Conservation (phyloP, 176 grass and related monocot species). For the Zoysia japonica region DNA sequence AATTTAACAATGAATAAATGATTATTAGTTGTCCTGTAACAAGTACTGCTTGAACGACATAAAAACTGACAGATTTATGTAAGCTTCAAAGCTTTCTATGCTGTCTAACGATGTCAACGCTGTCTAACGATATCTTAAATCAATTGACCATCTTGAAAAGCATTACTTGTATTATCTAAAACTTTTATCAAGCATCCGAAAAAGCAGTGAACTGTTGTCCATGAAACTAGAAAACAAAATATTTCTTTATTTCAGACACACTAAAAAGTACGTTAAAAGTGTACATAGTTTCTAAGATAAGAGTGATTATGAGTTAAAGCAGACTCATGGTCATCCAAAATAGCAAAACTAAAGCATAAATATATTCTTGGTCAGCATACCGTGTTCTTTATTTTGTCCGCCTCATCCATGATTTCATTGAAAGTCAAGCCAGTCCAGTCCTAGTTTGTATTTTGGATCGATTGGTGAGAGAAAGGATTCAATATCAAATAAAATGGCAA, state of each 20-base stretch:
- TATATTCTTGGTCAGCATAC: constrained; percentile 47
- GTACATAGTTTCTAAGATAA: constrained; percentile 13
- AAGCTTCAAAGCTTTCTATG: constrained; percentile 14
- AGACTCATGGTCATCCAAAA: background rate
- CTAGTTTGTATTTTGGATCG: constrained; percentile 47
- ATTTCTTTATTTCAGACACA: background rate
- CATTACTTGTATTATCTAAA: constrained; percentile 18
- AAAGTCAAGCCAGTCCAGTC: constrained; percentile 98
- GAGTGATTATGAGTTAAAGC: background rate
- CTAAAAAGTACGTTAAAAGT: constrained; percentile 5
- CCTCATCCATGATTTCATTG: constrained; percentile 93
- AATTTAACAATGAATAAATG: constrained; percentile 11
- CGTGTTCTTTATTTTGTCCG: constrained; percentile 86
- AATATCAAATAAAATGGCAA: background rate
- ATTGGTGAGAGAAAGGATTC: constrained; percentile 12
- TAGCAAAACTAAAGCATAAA: constrained; percentile 34
- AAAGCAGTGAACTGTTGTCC: constrained; percentile 8
- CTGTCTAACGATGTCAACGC: background rate
- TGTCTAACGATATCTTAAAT: constrained; percentile 24
- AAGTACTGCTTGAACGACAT: constrained; percentile 4
- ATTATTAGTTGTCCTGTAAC: constrained; percentile 19
- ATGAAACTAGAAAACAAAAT: background rate
- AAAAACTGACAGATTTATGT: background rate
- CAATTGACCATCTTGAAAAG: constrained; percentile 24
- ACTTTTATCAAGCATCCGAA: constrained; percentile 18